Percentiles rank a stretch among this genome's conserved stretches.
Evolutionary conservation across 1,284 basidiomycete species (phyloP).

Genomic region (Ustilago shanxiensis): DNA sequence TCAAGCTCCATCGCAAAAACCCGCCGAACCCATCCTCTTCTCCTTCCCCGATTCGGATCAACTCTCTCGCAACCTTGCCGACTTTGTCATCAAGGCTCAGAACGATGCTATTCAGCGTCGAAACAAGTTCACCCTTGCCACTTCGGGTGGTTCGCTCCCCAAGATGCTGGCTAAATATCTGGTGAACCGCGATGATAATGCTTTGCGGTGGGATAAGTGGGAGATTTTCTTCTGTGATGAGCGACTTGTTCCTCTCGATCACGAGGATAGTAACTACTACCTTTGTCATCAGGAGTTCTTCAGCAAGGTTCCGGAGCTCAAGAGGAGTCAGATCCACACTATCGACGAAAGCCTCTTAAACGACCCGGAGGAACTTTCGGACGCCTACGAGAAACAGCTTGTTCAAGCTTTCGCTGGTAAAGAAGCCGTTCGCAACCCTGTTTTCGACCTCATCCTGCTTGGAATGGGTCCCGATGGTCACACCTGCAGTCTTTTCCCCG

Average conservation of each 20-base stretch:
- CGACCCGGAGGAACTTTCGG: conserved; percentile 83
- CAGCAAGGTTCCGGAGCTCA: conserved; percentile 84
- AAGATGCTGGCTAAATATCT: conserved; percentile 81
- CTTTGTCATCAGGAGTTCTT: conserved; percentile 84
- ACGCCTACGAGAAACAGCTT: conserved; percentile 91
- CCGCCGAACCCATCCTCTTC: conserved; percentile 77
- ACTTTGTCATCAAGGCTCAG: conserved; percentile 88
- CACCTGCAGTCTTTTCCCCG: conserved; percentile 95
- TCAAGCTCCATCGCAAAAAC: conserved; percentile 53
- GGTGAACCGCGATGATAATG: conserved; percentile 76
- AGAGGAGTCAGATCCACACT: conserved; percentile 81
- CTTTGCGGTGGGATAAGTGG: conserved; percentile 95
- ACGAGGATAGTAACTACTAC: conserved; percentile 90
- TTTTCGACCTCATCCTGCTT: conserved; percentile 70
- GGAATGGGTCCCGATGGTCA: conserved; percentile 81
- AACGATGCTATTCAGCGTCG: conserved; percentile 88
- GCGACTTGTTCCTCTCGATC: conserved; percentile 90
- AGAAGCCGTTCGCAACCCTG: conserved; percentile 67
- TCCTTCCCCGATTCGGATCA: conserved; percentile 76
- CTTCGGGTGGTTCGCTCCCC: conserved; percentile 93
- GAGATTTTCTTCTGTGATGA: conserved; percentile 98
- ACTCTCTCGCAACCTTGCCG: conserved; percentile 77
- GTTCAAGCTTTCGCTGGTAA: conserved; percentile 80
- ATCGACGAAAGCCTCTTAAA: conserved; percentile 79
- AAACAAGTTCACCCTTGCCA: conserved; percentile 88